phyloP scores from a whole-genome alignment of 75 land plant species.

The Pinus taeda region DNA sequence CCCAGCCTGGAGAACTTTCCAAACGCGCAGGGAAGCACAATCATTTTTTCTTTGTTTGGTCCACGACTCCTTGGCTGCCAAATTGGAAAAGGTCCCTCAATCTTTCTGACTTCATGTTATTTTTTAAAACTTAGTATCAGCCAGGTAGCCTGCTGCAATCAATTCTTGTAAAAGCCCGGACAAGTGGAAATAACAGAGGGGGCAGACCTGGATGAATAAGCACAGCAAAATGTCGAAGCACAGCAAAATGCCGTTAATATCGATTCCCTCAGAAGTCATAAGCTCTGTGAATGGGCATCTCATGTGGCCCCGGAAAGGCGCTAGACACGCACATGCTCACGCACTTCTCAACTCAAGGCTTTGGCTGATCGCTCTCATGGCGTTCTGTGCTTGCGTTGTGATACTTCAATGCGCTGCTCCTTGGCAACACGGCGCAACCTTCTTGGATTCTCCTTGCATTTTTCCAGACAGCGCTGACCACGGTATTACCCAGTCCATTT shows the following conservation, averaged over 20 bases:
- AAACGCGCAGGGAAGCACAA: no score
- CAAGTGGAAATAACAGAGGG: no score
- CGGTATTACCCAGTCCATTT: background rate
- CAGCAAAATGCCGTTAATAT: constrained; percentile 24
- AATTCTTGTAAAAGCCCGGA: no score
- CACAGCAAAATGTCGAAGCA: constrained; percentile 8
- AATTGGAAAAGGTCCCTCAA: no score
- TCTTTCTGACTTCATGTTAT: no score
- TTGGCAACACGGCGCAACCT: background rate
- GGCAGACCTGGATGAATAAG: no score
- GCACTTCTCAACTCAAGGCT: background rate
- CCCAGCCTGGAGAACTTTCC: no score
- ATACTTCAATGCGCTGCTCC: background rate
- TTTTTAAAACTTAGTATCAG: no score
- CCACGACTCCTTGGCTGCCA: no score
- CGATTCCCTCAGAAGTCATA: constrained; percentile 28
- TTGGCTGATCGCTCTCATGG: background rate
- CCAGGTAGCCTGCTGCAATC: no score
- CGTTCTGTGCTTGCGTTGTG: background rate
- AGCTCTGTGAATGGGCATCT: constrained; percentile 9
- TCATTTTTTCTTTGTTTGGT: no score
- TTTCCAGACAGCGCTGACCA: background rate
- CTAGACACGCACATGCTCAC: background rate
- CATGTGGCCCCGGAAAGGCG: constrained; percentile 3
- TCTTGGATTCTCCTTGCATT: background rate